Base-by-base conservation (phyloP, 2,329 filamentous ascomycete genomes). In the Penicillium sclerotigenum region DNA sequence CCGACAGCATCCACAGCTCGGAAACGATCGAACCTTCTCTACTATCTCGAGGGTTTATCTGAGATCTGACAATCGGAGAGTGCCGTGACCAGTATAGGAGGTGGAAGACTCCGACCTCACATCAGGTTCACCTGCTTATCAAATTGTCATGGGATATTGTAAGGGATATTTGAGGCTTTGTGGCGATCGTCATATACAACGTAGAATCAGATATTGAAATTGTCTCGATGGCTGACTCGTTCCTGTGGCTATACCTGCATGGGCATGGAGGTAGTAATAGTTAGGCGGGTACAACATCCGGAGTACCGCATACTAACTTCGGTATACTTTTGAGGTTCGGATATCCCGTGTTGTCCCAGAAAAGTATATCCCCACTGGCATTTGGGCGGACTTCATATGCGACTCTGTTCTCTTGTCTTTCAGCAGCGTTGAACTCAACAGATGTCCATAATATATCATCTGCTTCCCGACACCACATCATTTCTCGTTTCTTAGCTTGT, bases 21-120 rank as follows among this genome's bases (percentile, higher is more conserved):
- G 28, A 33, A 38, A 42, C 29, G 37, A 50, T 50, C 47, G 14
- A 43, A 52, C 24, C 2, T 26, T 52, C 16, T 52, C 40, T 43
- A 26, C 26, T 51, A 51, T 51, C 47, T 55, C 29, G 26, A n/a
- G 14, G 26, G 20, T 55, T 52, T 55, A 55, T 55, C 53, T 41
- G 13, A 40, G 33, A 52, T 52, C 26, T 43, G 38, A 26, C 28
- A 48, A 34, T 43, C 53, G 53, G 53, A 55, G 53, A 8, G 33
- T 33, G 53, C 53, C 53, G 53, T 55, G 13, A 2, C 28, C 9
- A 47, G 14, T 41, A 42, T 2, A 11, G 5, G 18, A 53, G 43
- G 43, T 54, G 53, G 53, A 38, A 55, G 41, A 46, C 53, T 45
- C 53, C 53, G 53, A 46, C 20, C 20, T 36, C 24, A 29, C 0